Conservation (phyloP, 176 grass and related monocot species). For the Carex kokanica region DNA sequence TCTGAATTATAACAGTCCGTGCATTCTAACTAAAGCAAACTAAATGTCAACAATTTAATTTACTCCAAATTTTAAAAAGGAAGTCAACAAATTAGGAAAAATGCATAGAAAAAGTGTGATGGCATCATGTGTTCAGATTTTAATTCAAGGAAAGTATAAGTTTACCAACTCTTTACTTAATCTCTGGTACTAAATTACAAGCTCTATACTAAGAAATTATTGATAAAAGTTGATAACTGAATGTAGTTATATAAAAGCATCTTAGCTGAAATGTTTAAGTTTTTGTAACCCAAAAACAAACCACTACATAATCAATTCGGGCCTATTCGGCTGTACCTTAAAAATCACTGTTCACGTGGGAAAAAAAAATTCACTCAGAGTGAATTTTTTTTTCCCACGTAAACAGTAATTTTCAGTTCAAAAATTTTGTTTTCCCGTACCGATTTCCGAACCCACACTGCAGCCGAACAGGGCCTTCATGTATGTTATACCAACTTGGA, state of each 20-base stretch:
- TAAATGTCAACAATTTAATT: background rate
- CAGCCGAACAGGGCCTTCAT: too few relatives aligned
- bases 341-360: too few relatives aligned
- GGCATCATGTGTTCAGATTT: background rate
- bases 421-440: too few relatives aligned
- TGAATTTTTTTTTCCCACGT: too few relatives aligned
- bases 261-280: background rate
- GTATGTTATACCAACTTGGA: background rate
- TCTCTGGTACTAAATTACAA: background rate
- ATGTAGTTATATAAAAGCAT: background rate
- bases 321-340: too few relatives aligned
- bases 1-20: too few relatives aligned
- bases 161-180: constrained; percentile 16
- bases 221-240: background rate
- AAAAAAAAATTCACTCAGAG: too few relatives aligned
- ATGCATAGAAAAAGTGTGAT: background rate
- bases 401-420: too few relatives aligned
- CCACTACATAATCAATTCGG: background rate
- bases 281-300: background rate
- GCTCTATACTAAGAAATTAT: background rate
- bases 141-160: constrained; percentile 24
- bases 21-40: background rate
- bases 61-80: background rate
- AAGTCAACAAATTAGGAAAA: constrained; percentile 5
- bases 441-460: too few relatives aligned